A percentile compares a stretch with the other conserved stretches of the same genome.
phyloP scores from a whole-genome alignment of 257 asterid species.

The Striga asiatica region DNA sequence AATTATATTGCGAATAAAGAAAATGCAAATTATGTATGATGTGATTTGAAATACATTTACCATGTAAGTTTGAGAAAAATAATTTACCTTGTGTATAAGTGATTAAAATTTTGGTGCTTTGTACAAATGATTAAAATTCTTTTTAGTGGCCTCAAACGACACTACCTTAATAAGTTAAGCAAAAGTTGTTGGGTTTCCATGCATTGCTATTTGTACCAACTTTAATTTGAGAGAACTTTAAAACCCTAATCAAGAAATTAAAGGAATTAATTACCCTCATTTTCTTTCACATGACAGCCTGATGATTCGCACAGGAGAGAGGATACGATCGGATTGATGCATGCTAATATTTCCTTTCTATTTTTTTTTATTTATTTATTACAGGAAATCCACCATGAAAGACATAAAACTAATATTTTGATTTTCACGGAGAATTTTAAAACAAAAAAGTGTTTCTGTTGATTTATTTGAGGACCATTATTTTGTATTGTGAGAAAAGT shows the following conservation, averaged over 20 bases:
- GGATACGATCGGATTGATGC: slow-evolving; percentile 1
- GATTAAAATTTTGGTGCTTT: no score
- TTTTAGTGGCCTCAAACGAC: no score
- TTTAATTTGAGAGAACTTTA: neutral
- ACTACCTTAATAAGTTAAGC: neutral
- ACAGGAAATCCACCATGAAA: slow-evolving; percentile 17
- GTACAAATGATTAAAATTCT: no score
- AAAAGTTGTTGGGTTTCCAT: neutral
- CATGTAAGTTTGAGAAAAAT: no score
- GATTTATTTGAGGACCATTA: neutral
- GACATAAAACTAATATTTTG: slow-evolving; percentile 5
- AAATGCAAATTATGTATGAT: no score
- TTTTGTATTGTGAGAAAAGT: neutral
- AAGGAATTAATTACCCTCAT: neutral
- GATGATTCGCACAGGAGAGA: slow-evolving; percentile 4
- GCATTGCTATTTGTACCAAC: no score
- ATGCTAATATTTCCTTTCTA: no score
- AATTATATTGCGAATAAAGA: no score
- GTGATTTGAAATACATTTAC: no score
- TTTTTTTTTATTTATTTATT: neutral
- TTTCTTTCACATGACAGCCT: neutral
- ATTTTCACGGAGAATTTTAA: neutral
- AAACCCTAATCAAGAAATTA: slow-evolving; percentile 17
- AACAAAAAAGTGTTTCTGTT: neutral
- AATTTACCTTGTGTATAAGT: no score